Conservation (phyloP, 768 basidiomycete species). For the Lactarius vividus region DNA sequence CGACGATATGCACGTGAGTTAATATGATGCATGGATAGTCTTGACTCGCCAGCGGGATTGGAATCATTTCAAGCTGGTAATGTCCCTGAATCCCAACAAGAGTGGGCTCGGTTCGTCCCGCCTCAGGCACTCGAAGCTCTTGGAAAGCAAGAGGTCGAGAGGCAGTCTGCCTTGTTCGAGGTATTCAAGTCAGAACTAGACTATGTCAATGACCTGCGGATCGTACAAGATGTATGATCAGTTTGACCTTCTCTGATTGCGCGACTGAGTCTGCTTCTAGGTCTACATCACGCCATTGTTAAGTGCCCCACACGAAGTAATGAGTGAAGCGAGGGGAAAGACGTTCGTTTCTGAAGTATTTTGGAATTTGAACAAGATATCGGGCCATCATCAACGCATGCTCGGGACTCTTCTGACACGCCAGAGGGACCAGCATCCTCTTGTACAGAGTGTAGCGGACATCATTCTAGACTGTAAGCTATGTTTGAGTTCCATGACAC, state of each 20-base stretch:
- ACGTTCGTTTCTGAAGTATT: constrained; percentile 81
- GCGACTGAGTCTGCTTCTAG: constrained; percentile 36
- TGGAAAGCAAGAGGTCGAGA: constrained; percentile 72
- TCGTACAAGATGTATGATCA: constrained; percentile 59
- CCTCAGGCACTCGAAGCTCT: constrained; percentile 66
- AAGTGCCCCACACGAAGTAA: constrained; percentile 60
- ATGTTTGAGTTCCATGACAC: background rate
- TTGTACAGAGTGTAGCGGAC: constrained; percentile 81
- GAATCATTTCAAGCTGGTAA: constrained; percentile 65
- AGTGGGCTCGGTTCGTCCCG: constrained; percentile 82
- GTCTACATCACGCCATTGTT: constrained; percentile 71
- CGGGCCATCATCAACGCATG: constrained; percentile 64
- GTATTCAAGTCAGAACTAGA: constrained; percentile 86
- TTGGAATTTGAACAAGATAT: constrained; percentile 71
- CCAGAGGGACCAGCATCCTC: constrained; percentile 81
- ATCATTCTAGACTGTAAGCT: constrained; percentile 74
- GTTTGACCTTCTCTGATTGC: background rate
- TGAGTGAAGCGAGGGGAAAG: constrained; percentile 52
- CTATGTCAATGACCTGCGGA: constrained; percentile 78
- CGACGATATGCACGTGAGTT: background rate
- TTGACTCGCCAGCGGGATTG: constrained; percentile 62
- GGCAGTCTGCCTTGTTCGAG: constrained; percentile 88
- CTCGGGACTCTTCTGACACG: constrained; percentile 71
- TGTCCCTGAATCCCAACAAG: constrained; percentile 65
- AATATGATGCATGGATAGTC: constrained; percentile 36